Evolutionary conservation across 2,329 filamentous ascomycete genomes (phyloP).

Genomic region (Paraconiothyrium sp.): DNA sequence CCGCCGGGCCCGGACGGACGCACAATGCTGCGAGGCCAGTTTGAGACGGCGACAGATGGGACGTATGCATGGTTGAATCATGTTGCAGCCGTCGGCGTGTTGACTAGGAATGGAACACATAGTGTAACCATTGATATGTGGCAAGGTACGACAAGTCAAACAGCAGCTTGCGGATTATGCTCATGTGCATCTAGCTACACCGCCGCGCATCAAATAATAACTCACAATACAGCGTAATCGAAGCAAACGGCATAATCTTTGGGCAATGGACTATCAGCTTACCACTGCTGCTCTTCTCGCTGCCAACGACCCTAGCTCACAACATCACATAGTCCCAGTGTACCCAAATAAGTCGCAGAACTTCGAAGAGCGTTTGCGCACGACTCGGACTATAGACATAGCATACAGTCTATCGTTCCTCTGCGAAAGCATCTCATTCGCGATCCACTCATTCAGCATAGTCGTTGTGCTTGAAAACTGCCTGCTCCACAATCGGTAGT

Average conservation of each 20-base stretch:
- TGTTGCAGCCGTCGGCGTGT: conserved; percentile 41
- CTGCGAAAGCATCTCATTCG: neutral
- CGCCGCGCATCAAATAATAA: neutral
- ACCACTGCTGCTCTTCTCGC: too few relatives aligned
- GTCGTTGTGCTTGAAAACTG: neutral
- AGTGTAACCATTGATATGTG: conserved; percentile 40
- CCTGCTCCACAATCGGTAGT: too few relatives aligned
- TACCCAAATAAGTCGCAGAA: neutral
- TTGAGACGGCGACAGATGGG: conserved; percentile 46
- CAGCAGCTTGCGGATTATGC: neutral
- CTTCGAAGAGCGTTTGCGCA: neutral
- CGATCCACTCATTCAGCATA: neutral
- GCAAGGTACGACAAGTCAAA: conserved; percentile 15
- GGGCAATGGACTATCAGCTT: too few relatives aligned
- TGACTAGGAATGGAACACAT: conserved; percentile 30
- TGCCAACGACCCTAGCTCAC: neutral
- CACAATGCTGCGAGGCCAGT: conserved; percentile 43
- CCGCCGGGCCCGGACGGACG: conserved; percentile 32
- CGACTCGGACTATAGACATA: neutral
- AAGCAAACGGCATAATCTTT: neutral
- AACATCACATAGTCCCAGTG: neutral
- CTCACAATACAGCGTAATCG: neutral
- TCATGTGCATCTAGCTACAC: neutral
- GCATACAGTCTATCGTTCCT: neutral
- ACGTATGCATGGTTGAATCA: conserved; percentile 52